phyloP scores from a whole-genome alignment of 2,329 filamentous ascomycete species.

The Fusarium tjaetaba region DNA sequence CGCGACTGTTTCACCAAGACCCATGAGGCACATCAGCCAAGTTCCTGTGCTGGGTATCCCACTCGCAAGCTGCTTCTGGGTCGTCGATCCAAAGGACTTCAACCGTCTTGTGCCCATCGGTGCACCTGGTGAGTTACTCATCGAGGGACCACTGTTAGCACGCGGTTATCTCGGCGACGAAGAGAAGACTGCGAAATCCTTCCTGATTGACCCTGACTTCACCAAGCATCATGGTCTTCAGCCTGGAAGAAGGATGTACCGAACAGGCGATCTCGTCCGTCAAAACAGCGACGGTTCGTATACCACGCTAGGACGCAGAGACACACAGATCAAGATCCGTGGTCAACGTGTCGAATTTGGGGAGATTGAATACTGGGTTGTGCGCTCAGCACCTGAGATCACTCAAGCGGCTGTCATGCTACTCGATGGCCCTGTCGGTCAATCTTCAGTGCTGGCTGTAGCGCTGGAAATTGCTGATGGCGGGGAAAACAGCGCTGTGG shows the following conservation, averaged over 20 bases:
- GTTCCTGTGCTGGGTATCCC: not conserved
- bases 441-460: not conserved
- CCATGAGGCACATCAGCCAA: not conserved
- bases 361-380: conserved; percentile 5
- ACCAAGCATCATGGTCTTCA: not conserved
- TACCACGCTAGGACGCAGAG: not conserved
- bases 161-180: not conserved
- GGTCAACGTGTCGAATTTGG: not conserved
- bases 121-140: not conserved
- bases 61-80: not conserved
- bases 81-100: not conserved
- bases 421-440: not conserved
- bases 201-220: not conserved
- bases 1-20: not conserved
- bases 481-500: not conserved
- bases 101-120: not conserved
- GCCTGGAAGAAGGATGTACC: not conserved
- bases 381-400: not conserved
- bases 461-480: not conserved
- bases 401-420: not conserved
- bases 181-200: not conserved
- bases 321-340: not conserved
- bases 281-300: not conserved
- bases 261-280: not conserved
- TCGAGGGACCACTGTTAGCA: not conserved